A percentile compares a stretch with the other conserved stretches of the same genome.
Conservation (phyloP, 148 eudicot species). For the Heliosperma pusillum region DNA sequence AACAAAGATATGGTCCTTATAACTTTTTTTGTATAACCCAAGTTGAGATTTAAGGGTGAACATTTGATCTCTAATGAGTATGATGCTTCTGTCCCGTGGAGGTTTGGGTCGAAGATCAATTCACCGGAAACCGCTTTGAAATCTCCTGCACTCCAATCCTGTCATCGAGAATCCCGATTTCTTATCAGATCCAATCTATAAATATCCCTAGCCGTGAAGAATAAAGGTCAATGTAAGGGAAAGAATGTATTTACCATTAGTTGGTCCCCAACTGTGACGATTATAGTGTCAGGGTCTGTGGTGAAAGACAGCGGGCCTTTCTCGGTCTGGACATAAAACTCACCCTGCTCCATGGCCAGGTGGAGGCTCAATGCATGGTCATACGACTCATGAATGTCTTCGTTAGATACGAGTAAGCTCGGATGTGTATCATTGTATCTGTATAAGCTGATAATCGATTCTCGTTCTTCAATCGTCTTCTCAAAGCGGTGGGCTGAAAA, state of each 20-base stretch:
- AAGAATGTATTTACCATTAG: constrained; percentile 43
- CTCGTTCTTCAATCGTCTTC: constrained; percentile 41
- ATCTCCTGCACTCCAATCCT: constrained; percentile 66
- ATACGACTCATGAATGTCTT: constrained; percentile 34
- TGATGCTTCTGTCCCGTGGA: constrained; percentile 34
- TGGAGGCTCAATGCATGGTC: constrained; percentile 57
- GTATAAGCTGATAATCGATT: constrained; percentile 50
- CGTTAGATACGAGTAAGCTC: constrained; percentile 30
- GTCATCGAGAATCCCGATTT: neutral
- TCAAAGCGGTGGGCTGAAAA: constrained; percentile 24
- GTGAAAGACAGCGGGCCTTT: constrained; percentile 46
- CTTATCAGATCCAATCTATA: no score
- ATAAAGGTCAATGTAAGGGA: neutral
- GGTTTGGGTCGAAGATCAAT: constrained; percentile 42
- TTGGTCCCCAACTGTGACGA: constrained; percentile 63
- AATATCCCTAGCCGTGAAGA: neutral
- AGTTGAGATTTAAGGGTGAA: constrained; percentile 46
- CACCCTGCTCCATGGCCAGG: constrained; percentile 49
- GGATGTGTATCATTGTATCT: constrained; percentile 49
- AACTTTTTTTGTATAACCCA: constrained; percentile 34
- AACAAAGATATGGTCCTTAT: constrained; percentile 42
- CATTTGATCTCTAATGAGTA: constrained; percentile 65
- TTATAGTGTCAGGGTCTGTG: constrained; percentile 48
- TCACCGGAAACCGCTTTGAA: constrained; percentile 49
- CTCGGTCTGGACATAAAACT: constrained; percentile 47